phyloP scores from a whole-genome alignment of 2,329 filamentous ascomycete genomes.

The Metarhizium robertsii region DNA sequence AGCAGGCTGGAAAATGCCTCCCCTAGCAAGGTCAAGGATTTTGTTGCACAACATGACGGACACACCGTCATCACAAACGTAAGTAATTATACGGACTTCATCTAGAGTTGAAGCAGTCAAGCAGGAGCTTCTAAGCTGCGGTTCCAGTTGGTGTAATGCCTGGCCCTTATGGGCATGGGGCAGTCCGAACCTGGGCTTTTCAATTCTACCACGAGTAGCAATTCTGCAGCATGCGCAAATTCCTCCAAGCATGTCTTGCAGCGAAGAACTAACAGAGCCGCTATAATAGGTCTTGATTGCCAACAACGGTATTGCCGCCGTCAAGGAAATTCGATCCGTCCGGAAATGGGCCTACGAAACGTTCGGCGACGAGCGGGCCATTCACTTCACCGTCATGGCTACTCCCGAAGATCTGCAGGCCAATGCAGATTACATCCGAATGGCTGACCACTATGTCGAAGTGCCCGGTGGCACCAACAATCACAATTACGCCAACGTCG shows the following conservation, averaged over 20 bases:
- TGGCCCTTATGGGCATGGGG: too few relatives aligned
- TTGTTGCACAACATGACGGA: conserved; percentile 78
- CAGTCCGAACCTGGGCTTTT: too few relatives aligned
- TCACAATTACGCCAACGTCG: conserved; percentile 99
- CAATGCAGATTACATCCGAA: conserved; percentile 98
- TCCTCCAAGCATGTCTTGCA: not conserved
- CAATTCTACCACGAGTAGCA: too few relatives aligned
- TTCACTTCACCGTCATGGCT: conserved; percentile 99
- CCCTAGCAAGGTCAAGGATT: conserved; percentile 88
- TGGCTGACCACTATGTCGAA: conserved; percentile 99
- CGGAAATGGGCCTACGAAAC: conserved; percentile 99
- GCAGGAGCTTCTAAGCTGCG: too few relatives aligned
- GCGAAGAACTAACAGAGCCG: not conserved
- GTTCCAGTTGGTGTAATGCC: too few relatives aligned
- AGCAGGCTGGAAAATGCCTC: conserved; percentile 77
- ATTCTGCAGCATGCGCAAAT: not conserved
- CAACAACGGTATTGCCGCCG: conserved; percentile 98
- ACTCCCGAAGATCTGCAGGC: conserved; percentile 95
- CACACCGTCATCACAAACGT: conserved; percentile 99
- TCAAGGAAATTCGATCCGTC: conserved; percentile 98
- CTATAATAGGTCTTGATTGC: conserved; percentile 77
- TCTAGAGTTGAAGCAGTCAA: not conserved
- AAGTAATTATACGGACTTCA: conserved; percentile 27
- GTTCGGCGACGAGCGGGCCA: conserved; percentile 94
- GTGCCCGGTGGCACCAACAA: conserved; percentile 98